These are phyloP conservation scores for Aspergillus leporis DNA, from an alignment of 495 filamentous ascomycete genomes.

Conservation along the genomic window DNA sequence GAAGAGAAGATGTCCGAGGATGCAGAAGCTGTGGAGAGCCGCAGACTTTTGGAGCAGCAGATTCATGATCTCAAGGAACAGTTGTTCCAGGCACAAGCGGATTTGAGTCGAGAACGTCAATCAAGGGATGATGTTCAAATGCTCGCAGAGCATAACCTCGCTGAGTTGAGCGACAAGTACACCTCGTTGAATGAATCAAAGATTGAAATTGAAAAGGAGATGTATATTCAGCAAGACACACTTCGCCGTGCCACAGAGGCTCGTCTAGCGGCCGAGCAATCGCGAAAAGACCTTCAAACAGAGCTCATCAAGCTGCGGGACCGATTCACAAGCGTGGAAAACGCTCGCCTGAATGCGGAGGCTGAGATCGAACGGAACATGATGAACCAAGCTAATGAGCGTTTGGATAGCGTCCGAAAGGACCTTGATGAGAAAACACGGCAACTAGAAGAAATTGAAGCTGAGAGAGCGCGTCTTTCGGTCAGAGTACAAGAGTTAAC, in stretches of 20 bases:
- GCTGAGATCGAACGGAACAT: slow-evolving; percentile 76
- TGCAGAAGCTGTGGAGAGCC: slow-evolving; percentile 78
- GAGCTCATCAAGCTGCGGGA: slow-evolving; percentile 82
- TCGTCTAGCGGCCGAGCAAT: slow-evolving; percentile 72
- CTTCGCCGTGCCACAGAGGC: slow-evolving; percentile 85
- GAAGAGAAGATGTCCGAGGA: slow-evolving; percentile 89
- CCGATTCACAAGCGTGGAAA: slow-evolving; percentile 79
- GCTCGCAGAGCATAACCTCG: slow-evolving; percentile 84
- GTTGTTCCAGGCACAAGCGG: slow-evolving; percentile 80
- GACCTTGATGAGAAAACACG: slow-evolving; percentile 75
- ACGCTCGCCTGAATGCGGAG: slow-evolving; percentile 81
- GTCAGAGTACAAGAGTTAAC: slow-evolving; percentile 77
- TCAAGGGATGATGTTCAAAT: slow-evolving; percentile 95
- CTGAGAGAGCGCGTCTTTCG: slow-evolving; percentile 72
- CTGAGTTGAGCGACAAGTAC: slow-evolving; percentile 79
- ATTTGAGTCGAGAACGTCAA: slow-evolving; percentile 88
- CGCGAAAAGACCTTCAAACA: slow-evolving; percentile 83
- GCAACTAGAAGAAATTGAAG: slow-evolving; percentile 70
- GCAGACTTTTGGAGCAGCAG: slow-evolving; percentile 84
- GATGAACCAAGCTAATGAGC: slow-evolving; percentile 75
- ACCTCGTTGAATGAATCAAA: slow-evolving; percentile 90
- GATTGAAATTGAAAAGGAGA: slow-evolving; percentile 96
- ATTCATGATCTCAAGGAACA: slow-evolving; percentile 83
- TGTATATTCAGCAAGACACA: slow-evolving; percentile 95
- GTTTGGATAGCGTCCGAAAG: slow-evolving; percentile 71